Base-by-base conservation (phyloP, 345 rosid genomes). In the Passiflora organensis region DNA sequence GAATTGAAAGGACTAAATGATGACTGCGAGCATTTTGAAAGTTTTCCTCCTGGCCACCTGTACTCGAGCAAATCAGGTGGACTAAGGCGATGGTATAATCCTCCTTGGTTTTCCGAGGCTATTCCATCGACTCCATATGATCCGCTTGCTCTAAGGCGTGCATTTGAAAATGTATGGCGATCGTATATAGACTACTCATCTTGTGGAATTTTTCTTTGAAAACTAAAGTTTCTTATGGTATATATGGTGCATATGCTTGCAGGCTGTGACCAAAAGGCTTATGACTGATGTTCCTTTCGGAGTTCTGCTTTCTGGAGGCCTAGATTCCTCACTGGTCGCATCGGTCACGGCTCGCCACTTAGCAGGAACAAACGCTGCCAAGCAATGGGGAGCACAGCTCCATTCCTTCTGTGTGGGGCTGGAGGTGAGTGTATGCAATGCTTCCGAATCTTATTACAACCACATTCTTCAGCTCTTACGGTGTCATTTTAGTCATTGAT, bases 201-300 rank as follows among this genome's bases (percentile, higher is more conserved):
- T 48, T 18, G 0, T 21, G 18, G 51, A 14, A 48, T 38, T 1
- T 32, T 21, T n/a, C n/a, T n/a, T 20, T 53, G 18, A 19, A 24
- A 10, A 15, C 46, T 3, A 17, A 57, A 5, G 32, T 52, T 55
- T 13, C 10, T 13, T 51, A 47, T 69, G 20, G 38, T n/a, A 2
- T 41, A 11, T 17, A 47, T 34, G 6, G 15, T 53, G 28, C 5
- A 11, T 12, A 25, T 63, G 32, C 45, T 1, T 71, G 19, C 56
- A 91, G 98, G 96, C 96, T 72, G 98, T 91, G 66, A 72, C 68
- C 60, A 91, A 88, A 67, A 82, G 98, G 78, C 72, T 91, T 39
- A 88, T 91, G 98, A 84, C 83, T 51, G 96, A 91, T 60, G 96
- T 88, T 36, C 96, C 98, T 13, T 88, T 88, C 3, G 96, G 95